Conservation (phyloP, 768 basidiomycete species). For the Suillus discolor region DNA sequence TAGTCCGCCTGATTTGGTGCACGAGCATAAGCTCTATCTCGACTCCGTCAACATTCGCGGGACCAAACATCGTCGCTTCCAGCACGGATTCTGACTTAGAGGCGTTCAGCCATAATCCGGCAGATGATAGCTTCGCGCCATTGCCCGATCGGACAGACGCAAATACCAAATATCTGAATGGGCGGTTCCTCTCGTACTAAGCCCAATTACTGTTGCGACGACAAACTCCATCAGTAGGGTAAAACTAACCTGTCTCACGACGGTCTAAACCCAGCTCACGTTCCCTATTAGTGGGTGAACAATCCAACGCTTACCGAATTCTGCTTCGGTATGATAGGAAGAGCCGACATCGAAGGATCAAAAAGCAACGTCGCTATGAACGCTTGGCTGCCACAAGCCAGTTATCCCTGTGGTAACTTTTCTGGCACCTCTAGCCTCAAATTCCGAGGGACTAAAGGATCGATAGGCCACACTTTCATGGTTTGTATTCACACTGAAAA, state of each 20-base stretch:
- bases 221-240: constrained; percentile 77
- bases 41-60: constrained; percentile 37
- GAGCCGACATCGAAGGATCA: constrained; percentile 83
- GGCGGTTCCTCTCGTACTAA: constrained; percentile 84
- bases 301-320: constrained; percentile 82
- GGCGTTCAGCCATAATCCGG: constrained; percentile 85
- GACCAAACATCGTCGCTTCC: constrained; percentile 73
- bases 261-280: constrained; percentile 82
- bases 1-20: constrained; percentile 62
- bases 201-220: constrained; percentile 76
- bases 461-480: constrained; percentile 84
- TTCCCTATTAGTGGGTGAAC: constrained; percentile 83
- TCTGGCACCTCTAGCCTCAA: constrained; percentile 76
- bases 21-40: constrained; percentile 63
- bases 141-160: constrained; percentile 77
- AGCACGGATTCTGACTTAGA: constrained; percentile 84
- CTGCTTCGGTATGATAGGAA: constrained; percentile 82
- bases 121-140: constrained; percentile 81
- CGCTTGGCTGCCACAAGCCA: constrained; percentile 65
- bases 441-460: constrained; percentile 81
- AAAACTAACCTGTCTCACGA: constrained; percentile 88
- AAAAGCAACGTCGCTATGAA: constrained; percentile 85
- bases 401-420: constrained; percentile 48
- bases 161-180: constrained; percentile 85
- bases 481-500: constrained; percentile 82